Percentiles rank a stretch among this genome's conserved stretches.
These are phyloP conservation scores for Scheffersomyces amazonensis DNA, from an alignment of 805 yeast genomes.

Conservation along the genomic window DNA sequence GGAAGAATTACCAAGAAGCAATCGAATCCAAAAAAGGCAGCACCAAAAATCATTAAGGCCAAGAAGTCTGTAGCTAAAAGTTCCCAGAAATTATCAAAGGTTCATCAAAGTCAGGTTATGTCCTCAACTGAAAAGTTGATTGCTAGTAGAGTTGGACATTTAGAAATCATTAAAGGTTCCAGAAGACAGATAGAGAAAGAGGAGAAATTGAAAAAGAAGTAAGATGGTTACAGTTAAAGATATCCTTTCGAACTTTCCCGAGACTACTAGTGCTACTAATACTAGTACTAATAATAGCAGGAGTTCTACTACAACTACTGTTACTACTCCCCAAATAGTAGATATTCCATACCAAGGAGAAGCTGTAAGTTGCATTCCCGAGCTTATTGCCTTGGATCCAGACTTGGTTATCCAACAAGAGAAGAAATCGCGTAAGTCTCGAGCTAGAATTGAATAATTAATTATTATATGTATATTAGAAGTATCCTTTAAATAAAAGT, in stretches of 20 bases:
- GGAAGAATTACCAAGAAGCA: conserved; percentile 66
- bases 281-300: too few species aligned
- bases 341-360: conserved; percentile 1
- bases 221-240: conserved; percentile 9
- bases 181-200: conserved; percentile 76
- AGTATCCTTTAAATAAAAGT: not conserved
- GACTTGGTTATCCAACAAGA: conserved; percentile 17
- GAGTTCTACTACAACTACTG: too few species aligned
- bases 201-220: conserved; percentile 36
- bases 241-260: conserved; percentile 13
- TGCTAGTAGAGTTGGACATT: conserved; percentile 89
- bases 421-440: conserved; percentile 10
- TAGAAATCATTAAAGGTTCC: conserved; percentile 87
- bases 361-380: conserved; percentile 12
- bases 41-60: conserved; percentile 67
- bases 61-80: conserved; percentile 50
- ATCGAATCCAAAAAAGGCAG: conserved; percentile 63
- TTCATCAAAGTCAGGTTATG: conserved; percentile 51
- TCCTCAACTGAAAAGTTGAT: conserved; percentile 79
- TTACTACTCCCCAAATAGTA: too few species aligned
- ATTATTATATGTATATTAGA: conserved; percentile 1
- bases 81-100: conserved; percentile 55
- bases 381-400: conserved; percentile 23
- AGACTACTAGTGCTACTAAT: not conserved
- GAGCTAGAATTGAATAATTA: conserved; percentile 6